Evolutionary conservation across 768 basidiomycete genomes (phyloP).

Genomic region (Hypsizygus marmoreus): DNA sequence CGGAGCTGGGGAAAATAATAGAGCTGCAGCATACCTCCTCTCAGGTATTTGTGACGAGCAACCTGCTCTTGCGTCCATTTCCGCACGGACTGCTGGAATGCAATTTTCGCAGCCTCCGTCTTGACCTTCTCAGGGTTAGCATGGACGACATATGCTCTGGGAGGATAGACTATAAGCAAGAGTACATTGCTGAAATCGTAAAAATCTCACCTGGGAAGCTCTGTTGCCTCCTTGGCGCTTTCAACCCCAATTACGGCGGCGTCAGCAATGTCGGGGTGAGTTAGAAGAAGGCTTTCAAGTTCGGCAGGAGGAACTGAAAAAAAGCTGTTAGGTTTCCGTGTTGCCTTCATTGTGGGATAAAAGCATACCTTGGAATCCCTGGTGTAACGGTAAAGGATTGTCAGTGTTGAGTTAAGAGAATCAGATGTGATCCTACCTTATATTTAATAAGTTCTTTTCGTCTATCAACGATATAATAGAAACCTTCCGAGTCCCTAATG

Average conservation of each 20-base stretch:
- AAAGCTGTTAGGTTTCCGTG: neutral
- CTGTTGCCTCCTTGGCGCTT: conserved; percentile 68
- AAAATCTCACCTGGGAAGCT: conserved; percentile 65
- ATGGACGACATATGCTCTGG: conserved; percentile 66
- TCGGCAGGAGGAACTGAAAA: conserved; percentile 80
- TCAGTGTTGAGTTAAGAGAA: neutral
- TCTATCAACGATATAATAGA: conserved; percentile 73
- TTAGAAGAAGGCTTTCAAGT: conserved; percentile 73
- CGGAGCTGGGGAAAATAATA: neutral
- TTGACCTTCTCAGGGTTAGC: conserved; percentile 37
- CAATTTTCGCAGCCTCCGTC: conserved; percentile 35
- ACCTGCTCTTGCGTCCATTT: conserved; percentile 72
- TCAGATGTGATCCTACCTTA: conserved; percentile 41
- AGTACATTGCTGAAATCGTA: neutral
- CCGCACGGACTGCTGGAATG: conserved; percentile 54
- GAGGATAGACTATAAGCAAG: neutral
- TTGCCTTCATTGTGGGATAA: neutral
- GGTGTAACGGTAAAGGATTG: conserved; percentile 1
- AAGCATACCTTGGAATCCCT: conserved; percentile 75
- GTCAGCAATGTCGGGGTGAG: conserved; percentile 77
- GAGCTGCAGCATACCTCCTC: conserved; percentile 62
- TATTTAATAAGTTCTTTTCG: conserved; percentile 79
- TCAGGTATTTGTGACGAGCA: conserved; percentile 73
- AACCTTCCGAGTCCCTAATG: conserved; percentile 65
- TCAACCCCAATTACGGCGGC: conserved; percentile 80